phyloP scores from a whole-genome alignment of 1,139 yeast genomes.

The Lodderomyces parapsilosis region DNA sequence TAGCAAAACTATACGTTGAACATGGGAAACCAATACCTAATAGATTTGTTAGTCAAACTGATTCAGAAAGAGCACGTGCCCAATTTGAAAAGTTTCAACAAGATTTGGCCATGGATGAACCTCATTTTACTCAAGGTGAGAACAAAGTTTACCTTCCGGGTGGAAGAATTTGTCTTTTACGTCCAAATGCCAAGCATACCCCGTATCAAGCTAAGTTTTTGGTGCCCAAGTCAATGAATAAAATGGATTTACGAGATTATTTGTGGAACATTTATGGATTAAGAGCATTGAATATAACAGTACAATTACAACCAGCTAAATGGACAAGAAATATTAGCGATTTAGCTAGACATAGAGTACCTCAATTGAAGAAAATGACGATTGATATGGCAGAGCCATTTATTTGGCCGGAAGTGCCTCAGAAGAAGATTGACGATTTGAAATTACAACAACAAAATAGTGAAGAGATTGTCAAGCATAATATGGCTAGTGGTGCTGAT shows the following conservation, averaged over 20 bases:
- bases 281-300: slow-evolving; percentile 82
- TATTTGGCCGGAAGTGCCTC: slow-evolving; percentile 79
- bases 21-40: slow-evolving; percentile 47
- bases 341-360: slow-evolving; percentile 70
- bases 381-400: slow-evolving; percentile 92
- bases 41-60: slow-evolving; percentile 23
- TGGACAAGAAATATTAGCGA: slow-evolving; percentile 61
- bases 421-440: slow-evolving; percentile 24
- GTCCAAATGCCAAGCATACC: slow-evolving; percentile 92
- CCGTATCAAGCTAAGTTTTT: slow-evolving; percentile 94
- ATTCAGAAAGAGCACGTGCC: slow-evolving; percentile 36
- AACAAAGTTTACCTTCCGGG: slow-evolving; percentile 76
- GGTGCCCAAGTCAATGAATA: slow-evolving; percentile 89
- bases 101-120: slow-evolving; percentile 60
- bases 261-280: slow-evolving; percentile 84
- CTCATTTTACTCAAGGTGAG: slow-evolving; percentile 82
- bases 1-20: slow-evolving; percentile 32
- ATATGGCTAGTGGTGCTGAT: slow-evolving; percentile 59
- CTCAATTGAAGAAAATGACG: slow-evolving; percentile 92
- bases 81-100: slow-evolving; percentile 47
- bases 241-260: slow-evolving; percentile 87
- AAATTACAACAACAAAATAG: slow-evolving; percentile 25
- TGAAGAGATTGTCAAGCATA: slow-evolving; percentile 16
- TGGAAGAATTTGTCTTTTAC: slow-evolving; percentile 72
- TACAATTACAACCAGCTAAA: slow-evolving; percentile 76